These are phyloP conservation scores for Populus trichocarpa DNA, from an alignment of 441 rosid species.

Conservation along the genomic window DNA sequence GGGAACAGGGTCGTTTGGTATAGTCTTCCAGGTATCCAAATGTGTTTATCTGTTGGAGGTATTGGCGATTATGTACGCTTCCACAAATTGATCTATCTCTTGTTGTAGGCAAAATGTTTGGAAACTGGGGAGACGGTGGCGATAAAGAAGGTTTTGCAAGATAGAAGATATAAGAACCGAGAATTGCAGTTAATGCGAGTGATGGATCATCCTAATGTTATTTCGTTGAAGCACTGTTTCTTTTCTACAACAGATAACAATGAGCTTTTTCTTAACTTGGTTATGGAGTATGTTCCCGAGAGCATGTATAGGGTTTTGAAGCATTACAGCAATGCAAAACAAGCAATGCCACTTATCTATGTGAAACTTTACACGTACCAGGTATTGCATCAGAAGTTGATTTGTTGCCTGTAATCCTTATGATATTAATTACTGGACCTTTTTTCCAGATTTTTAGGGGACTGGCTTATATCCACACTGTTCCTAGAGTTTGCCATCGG, in stretches of 20 bases:
- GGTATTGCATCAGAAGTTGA: conserved; percentile 23
- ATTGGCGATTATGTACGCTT: neutral
- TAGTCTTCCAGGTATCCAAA: conserved; percentile 74
- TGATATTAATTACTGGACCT: conserved; percentile 15
- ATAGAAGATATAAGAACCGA: conserved; percentile 88
- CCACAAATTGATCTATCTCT: conserved; percentile 7
- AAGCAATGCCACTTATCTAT: conserved; percentile 83
- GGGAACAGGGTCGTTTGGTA: conserved; percentile 94
- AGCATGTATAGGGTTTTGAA: conserved; percentile 82
- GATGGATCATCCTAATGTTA: conserved; percentile 94
- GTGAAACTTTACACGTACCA: conserved; percentile 92
- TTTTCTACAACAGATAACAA: conserved; percentile 87
- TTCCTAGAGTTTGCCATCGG: conserved; percentile 91
- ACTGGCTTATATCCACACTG: conserved; percentile 85
- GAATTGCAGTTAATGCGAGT: conserved; percentile 93
- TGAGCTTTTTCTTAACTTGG: conserved; percentile 92
- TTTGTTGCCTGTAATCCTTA: neutral
- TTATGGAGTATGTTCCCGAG: conserved; percentile 97
- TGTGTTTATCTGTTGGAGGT: neutral
- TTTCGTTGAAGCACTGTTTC: conserved; percentile 93
- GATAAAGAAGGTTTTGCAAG: no score
- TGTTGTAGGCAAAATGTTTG: conserved; percentile 75
- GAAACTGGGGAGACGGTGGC: conserved; percentile 97
- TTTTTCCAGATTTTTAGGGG: conserved; percentile 77
- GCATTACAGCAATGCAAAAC: conserved; percentile 84